These are phyloP conservation scores for Penicillium digitatum DNA, from an alignment of 2,329 filamentous ascomycete species.

Conservation along the genomic window DNA sequence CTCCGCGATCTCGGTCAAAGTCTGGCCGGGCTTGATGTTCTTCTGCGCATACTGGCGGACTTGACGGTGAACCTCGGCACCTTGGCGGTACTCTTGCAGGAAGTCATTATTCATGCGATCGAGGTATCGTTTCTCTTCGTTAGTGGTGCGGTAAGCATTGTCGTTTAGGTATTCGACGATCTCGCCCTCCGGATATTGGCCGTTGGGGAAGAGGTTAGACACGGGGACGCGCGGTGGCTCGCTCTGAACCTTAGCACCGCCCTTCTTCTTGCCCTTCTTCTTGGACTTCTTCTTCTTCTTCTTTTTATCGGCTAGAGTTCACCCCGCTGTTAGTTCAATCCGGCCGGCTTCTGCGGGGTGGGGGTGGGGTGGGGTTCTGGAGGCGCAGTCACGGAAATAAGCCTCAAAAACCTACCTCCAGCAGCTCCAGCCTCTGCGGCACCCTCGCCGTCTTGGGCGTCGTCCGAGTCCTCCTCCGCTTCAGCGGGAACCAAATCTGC, in stretches of 20 bases:
- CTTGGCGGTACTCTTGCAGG: conserved; percentile 74
- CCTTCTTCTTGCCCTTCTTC: conserved; percentile 66
- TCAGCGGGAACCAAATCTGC: conserved; percentile 41
- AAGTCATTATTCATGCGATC: conserved; percentile 78
- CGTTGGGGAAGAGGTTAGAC: conserved; percentile 68
- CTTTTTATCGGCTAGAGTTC: conserved; percentile 55
- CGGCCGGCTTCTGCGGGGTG: neutral
- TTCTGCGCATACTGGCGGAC: conserved; percentile 79
- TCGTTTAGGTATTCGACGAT: conserved; percentile 74
- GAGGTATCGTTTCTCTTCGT: conserved; percentile 77
- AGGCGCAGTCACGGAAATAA: neutral
- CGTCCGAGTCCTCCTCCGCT: conserved; percentile 54
- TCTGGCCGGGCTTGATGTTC: conserved; percentile 75
- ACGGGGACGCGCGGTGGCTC: conserved; percentile 70
- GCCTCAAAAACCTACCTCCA: conserved; percentile 30
- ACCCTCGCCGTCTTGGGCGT: conserved; percentile 49
- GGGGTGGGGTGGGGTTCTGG: neutral
- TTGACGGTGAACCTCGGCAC: conserved; percentile 83
- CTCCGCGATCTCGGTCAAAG: conserved; percentile 75
- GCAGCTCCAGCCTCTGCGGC: conserved; percentile 37
- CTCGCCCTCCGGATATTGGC: conserved; percentile 71
- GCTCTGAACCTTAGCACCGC: conserved; percentile 64
- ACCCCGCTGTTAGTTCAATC: conserved; percentile 7
- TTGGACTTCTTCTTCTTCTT: conserved; percentile 88
- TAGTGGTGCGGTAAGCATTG: conserved; percentile 73